phyloP scores from a whole-genome alignment of 2,329 filamentous ascomycete species.

The Fusarium subtropicale region DNA sequence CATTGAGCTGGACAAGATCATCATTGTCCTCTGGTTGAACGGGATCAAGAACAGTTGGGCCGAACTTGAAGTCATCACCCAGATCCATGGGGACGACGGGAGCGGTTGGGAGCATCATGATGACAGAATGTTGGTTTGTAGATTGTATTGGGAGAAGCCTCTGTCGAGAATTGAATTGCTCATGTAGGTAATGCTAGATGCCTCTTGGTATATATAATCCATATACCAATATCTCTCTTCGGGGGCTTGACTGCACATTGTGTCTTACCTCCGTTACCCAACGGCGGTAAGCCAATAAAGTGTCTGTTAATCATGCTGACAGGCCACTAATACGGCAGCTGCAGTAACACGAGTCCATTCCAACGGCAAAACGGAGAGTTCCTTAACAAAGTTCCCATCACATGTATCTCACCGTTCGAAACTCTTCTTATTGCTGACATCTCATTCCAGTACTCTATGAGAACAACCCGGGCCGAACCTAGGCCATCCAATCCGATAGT shows the following conservation, averaged over 20 bases:
- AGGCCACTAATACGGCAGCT: not conserved
- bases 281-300: not conserved
- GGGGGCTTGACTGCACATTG: not conserved
- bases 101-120: conserved; percentile 24
- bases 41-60: conserved; percentile 30
- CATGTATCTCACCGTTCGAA: not conserved
- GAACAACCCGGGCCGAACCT: conserved; percentile 20
- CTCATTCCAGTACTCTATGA: not conserved
- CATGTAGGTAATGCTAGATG: rapidly evolving
- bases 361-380: not conserved
- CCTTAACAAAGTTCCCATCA: not conserved
- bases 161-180: too few relatives aligned
- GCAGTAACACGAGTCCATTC: not conserved
- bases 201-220: not conserved
- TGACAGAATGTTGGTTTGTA: not conserved
- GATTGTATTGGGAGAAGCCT: too few relatives aligned
- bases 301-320: not conserved
- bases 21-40: conserved; percentile 23
- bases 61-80: conserved; percentile 32
- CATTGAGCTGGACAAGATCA: conserved; percentile 3
- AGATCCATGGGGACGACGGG: conserved; percentile 29
- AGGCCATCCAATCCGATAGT: not conserved
- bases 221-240: too few relatives aligned
- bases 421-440: not conserved
- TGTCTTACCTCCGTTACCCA: not conserved